These are phyloP conservation scores for Trichodelitschia bisporula DNA, from an alignment of 495 filamentous ascomycete species.

Conservation along the genomic window DNA sequence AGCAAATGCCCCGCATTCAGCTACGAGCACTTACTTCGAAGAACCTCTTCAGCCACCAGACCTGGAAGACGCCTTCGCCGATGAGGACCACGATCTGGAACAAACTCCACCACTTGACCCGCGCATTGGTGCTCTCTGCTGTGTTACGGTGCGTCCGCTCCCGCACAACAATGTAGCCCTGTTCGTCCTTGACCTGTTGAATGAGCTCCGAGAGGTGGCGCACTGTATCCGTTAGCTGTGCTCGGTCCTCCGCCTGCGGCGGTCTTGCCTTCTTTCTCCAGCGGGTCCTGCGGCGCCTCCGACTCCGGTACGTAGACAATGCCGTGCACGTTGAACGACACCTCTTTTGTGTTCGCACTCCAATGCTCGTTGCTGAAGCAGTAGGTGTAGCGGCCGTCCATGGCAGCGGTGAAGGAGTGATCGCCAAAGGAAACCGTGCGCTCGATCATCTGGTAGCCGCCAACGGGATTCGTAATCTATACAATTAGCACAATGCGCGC, in stretches of 20 bases:
- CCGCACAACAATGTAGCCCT: slow-evolving; percentile 85
- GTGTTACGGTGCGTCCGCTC: slow-evolving; percentile 95
- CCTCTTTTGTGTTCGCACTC: slow-evolving; percentile 78
- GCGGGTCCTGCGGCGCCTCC: slow-evolving; percentile 61
- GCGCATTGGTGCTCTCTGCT: slow-evolving; percentile 86
- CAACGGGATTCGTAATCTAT: slow-evolving; percentile 65
- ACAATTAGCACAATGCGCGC: slow-evolving; percentile 2
- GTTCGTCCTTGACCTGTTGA: slow-evolving; percentile 85
- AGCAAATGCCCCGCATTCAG: slow-evolving; percentile 5
- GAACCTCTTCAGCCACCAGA: slow-evolving; percentile 97
- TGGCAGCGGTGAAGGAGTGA: slow-evolving; percentile 65
- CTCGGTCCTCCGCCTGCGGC: background rate
- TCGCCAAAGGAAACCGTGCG: slow-evolving; percentile 67
- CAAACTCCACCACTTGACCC: slow-evolving; percentile 99
- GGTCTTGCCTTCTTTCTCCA: slow-evolving; percentile 60
- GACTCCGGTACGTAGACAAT: slow-evolving; percentile 90
- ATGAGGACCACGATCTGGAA: slow-evolving; percentile 81
- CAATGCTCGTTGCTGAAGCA: slow-evolving; percentile 99
- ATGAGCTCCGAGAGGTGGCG: slow-evolving; percentile 65
- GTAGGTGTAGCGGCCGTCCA: slow-evolving; percentile 80
- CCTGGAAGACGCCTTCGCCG: slow-evolving; percentile 88
- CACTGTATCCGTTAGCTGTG: slow-evolving; percentile 27
- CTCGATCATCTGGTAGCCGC: slow-evolving; percentile 50
- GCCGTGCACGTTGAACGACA: slow-evolving; percentile 96
- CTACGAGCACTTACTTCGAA: slow-evolving; percentile 87